These are phyloP conservation scores for Crithidia thermophila DNA, from an alignment of 208 protist genomes.

Conservation along the genomic window DNA sequence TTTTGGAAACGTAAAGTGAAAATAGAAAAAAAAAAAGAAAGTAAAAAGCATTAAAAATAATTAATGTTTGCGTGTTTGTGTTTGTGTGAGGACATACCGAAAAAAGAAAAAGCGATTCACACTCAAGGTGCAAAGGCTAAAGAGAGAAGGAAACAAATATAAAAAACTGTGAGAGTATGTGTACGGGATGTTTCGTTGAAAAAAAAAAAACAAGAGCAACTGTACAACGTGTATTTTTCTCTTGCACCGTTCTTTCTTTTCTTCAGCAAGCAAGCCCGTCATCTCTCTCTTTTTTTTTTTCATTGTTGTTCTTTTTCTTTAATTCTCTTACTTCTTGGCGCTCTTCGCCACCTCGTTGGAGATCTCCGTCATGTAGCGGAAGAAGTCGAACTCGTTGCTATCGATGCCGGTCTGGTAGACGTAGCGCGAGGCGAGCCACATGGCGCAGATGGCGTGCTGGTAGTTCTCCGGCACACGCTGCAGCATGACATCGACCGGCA, in stretches of 20 bases:
- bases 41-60: not conserved
- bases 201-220: no score
- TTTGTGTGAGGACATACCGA: not conserved
- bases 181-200: no score
- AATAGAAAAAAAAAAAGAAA: not conserved
- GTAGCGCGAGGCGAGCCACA: slow-evolving; percentile 93
- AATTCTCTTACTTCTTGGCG: slow-evolving; percentile 10
- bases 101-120: not conserved
- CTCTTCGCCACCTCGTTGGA: slow-evolving; percentile 33
- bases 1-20: no score
- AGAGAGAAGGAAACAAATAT: no score
- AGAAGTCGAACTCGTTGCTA: slow-evolving; percentile 92
- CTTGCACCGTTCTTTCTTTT: no score
- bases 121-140: no score
- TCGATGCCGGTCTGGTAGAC: slow-evolving; percentile 90
- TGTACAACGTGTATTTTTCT: no score
- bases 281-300: not conserved
- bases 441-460: slow-evolving; percentile 93
- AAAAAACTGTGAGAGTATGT: no score
- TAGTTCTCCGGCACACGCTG: slow-evolving; percentile 93
- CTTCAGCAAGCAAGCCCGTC: no score
- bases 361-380: slow-evolving; percentile 85
- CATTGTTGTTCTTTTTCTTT: not conserved
- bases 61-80: not conserved
- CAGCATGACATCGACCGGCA: slow-evolving; percentile 85